These are phyloP conservation scores for Polygonum maritimum DNA, from an alignment of 148 eudicot species.

Conservation along the genomic window DNA sequence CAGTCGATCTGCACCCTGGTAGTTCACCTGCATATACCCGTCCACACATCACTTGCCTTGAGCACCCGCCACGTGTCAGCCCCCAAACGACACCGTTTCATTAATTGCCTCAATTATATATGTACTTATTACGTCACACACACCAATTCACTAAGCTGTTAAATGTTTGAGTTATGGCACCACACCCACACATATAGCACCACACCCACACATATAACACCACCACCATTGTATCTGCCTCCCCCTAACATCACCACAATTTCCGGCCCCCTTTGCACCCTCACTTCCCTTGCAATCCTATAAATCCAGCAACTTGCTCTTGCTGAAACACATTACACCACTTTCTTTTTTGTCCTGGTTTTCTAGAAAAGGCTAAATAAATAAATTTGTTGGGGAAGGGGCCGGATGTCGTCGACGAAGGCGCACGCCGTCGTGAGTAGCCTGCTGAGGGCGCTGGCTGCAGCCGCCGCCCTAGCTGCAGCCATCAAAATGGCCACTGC, in stretches of 20 bases:
- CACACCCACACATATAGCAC: no score
- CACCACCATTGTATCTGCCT: no score
- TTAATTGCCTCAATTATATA: not conserved
- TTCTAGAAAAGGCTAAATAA: no score
- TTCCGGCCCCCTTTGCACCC: not conserved
- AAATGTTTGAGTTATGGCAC: not conserved
- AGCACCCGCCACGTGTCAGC: not conserved
- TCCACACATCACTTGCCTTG: not conserved
- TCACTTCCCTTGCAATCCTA: not conserved
- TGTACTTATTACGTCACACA: not conserved
- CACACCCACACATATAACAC: no score
- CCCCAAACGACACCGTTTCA: not conserved
- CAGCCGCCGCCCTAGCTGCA: conserved; percentile 45
- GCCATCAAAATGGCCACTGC: conserved; percentile 56
- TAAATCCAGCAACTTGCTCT: no score
- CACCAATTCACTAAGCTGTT: not conserved
- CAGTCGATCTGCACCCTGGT: not conserved
- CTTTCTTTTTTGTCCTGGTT: no score
- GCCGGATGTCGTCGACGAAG: conserved; percentile 18
- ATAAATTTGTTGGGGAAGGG: not conserved
- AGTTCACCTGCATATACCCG: conserved; percentile 3
- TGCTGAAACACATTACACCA: no score
- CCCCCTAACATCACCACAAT: not conserved
- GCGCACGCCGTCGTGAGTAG: conserved; percentile 30
- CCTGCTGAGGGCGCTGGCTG: conserved; percentile 58